Conservation (phyloP, 306 rosid species). For the Hippophae tibetana region DNA sequence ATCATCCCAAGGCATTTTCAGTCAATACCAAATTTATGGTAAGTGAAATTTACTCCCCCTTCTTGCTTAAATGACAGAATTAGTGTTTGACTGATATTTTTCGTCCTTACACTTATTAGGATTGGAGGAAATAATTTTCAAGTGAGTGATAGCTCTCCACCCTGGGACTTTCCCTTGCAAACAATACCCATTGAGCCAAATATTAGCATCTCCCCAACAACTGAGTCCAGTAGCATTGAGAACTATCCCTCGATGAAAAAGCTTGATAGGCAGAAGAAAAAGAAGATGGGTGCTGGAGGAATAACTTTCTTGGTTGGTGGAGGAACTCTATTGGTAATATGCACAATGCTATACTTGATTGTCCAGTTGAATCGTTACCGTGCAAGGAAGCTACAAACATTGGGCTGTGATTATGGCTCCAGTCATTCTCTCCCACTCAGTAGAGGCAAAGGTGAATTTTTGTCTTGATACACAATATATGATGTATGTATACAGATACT, state of each 20-base stretch:
- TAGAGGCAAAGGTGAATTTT: slow-evolving; percentile 42
- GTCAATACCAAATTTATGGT: slow-evolving; percentile 81
- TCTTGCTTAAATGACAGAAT: slow-evolving; percentile 16
- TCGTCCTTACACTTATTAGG: slow-evolving; percentile 32
- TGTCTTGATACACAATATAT: background rate
- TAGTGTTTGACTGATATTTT: slow-evolving; percentile 6
- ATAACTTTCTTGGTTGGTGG: slow-evolving; percentile 67
- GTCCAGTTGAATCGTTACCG: slow-evolving; percentile 35
- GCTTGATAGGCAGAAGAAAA: slow-evolving; percentile 36
- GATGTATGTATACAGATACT: background rate
- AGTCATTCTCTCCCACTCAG: slow-evolving; percentile 32
- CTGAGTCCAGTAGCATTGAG: slow-evolving; percentile 67
- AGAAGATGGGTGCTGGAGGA: slow-evolving; percentile 54
- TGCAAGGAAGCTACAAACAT: slow-evolving; percentile 19
- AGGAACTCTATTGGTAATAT: slow-evolving; percentile 52
- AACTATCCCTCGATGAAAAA: slow-evolving; percentile 34
- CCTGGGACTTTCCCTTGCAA: slow-evolving; percentile 71
- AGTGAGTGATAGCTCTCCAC: slow-evolving; percentile 45
- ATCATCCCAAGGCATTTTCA: slow-evolving; percentile 67
- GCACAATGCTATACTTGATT: slow-evolving; percentile 44
- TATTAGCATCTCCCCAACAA: slow-evolving; percentile 52
- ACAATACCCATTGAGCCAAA: slow-evolving; percentile 33
- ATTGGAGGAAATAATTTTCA: slow-evolving; percentile 72
- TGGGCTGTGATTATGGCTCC: slow-evolving; percentile 29
- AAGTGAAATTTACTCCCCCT: slow-evolving; percentile 16